Conservation (phyloP, 225 moss, liverwort and hornwort genomes). For the Anthoceros angustus region DNA sequence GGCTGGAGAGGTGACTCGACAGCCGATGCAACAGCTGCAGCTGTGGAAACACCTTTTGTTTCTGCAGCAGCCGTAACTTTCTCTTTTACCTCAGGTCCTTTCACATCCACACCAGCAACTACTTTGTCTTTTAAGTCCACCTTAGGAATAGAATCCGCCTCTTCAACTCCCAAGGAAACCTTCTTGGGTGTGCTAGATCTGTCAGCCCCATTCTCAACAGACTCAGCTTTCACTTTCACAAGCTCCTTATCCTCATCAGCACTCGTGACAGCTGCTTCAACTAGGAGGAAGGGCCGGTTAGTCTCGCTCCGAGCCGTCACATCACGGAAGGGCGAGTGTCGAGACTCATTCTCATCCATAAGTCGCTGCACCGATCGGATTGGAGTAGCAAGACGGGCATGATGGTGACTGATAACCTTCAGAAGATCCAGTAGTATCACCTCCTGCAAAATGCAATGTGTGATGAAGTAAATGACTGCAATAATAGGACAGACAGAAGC, state of each 20-base stretch:
- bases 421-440: slow-evolving; percentile 64
- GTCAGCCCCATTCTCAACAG: neutral
- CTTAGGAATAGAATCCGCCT: neutral
- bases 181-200: neutral
- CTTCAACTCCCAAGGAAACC: neutral
- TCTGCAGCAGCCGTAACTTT: slow-evolving; percentile 13
- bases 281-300: slow-evolving; percentile 44
- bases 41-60: neutral
- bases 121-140: neutral
- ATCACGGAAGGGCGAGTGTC: slow-evolving; percentile 31
- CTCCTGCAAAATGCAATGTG: slow-evolving; percentile 34
- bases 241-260: slow-evolving; percentile 1
- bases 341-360: slow-evolving; percentile 59
- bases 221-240: neutral
- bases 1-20: neutral
- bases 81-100: slow-evolving; percentile 5
- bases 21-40: neutral
- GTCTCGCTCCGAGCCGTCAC: slow-evolving; percentile 18
- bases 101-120: neutral
- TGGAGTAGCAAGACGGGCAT: slow-evolving; percentile 86
- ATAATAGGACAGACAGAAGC: neutral
- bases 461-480: neutral
- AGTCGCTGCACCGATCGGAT: slow-evolving; percentile 78
- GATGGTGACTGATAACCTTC: slow-evolving; percentile 73
- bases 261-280: slow-evolving; percentile 32